Conservation (phyloP, 1,284 basidiomycete species). For the Jaminaea rosea region DNA sequence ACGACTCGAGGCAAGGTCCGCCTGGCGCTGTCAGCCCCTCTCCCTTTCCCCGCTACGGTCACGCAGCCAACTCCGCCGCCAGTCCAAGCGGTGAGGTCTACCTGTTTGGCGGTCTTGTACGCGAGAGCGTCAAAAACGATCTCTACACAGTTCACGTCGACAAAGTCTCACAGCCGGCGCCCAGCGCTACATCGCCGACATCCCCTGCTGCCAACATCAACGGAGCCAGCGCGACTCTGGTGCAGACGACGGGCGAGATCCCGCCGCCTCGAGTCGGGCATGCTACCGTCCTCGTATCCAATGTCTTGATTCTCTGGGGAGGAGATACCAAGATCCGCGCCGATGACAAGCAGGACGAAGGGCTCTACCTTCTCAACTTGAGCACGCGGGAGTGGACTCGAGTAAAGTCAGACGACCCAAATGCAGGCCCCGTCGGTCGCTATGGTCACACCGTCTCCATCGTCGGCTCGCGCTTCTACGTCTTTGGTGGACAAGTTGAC, state of each 20-base stretch:
- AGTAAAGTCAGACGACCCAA: slow-evolving; percentile 50
- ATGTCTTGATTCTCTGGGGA: slow-evolving; percentile 95
- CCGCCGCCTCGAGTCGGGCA: slow-evolving; percentile 89
- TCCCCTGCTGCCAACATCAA: slow-evolving; percentile 1
- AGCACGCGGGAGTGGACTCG: slow-evolving; percentile 83
- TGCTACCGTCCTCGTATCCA: slow-evolving; percentile 87
- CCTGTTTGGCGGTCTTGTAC: slow-evolving; percentile 91
- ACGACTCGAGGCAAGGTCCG: slow-evolving; percentile 41
- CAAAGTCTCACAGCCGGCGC: slow-evolving; percentile 65
- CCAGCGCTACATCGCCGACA: no score
- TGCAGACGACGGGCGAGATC: slow-evolving; percentile 71
- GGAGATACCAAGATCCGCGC: slow-evolving; percentile 75
- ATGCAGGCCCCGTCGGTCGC: slow-evolving; percentile 65
- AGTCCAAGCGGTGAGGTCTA: slow-evolving; percentile 79
- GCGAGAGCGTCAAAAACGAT: slow-evolving; percentile 84
- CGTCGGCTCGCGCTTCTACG: slow-evolving; percentile 80
- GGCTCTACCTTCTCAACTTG: slow-evolving; percentile 87
- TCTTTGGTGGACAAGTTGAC: slow-evolving; percentile 95
- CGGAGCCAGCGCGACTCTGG: slow-evolving; percentile 29
- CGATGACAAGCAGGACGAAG: slow-evolving; percentile 80
- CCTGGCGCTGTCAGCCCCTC: slow-evolving; percentile 45
- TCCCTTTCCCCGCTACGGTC: slow-evolving; percentile 95
- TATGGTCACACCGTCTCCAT: slow-evolving; percentile 95
- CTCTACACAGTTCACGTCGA: slow-evolving; percentile 57
- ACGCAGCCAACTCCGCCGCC: slow-evolving; percentile 73